Evolutionary conservation across 306 rosid genomes (phyloP).

Genomic region (Fragaria ananassa): DNA sequence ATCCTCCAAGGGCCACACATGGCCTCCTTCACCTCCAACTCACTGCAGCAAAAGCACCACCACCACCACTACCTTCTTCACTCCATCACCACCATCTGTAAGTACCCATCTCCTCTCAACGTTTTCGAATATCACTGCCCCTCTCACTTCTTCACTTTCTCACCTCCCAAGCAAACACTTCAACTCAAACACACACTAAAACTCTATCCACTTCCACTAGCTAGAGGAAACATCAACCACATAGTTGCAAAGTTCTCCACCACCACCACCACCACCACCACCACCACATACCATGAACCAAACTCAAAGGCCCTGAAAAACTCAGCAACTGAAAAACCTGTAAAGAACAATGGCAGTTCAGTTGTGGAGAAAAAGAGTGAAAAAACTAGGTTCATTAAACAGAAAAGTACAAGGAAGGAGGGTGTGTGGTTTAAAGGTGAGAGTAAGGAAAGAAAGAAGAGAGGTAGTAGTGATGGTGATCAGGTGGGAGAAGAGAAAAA

Average conservation of each 20-base stretch:
- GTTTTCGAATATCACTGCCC: slow-evolving; percentile 18
- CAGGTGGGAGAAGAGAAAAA: slow-evolving; percentile 31
- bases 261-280: not conserved
- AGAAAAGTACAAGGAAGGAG: slow-evolving; percentile 28
- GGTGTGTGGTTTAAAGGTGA: slow-evolving; percentile 20
- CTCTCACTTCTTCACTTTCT: slow-evolving; percentile 29
- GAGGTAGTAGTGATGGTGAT: slow-evolving; percentile 18
- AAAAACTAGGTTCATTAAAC: slow-evolving; percentile 22
- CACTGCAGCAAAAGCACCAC: slow-evolving; percentile 39
- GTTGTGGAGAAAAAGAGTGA: slow-evolving; percentile 30
- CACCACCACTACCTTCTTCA: slow-evolving; percentile 23
- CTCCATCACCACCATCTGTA: slow-evolving; percentile 34
- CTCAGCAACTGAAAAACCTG: slow-evolving; percentile 27
- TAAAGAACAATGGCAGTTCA: slow-evolving; percentile 35
- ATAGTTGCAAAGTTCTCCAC: slow-evolving; percentile 29
- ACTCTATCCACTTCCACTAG: slow-evolving; percentile 23
- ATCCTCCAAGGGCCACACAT: slow-evolving; percentile 52
- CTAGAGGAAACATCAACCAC: slow-evolving; percentile 19
- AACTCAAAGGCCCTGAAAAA: slow-evolving; percentile 19
- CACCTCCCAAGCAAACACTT: slow-evolving; percentile 30
- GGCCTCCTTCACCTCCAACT: slow-evolving; percentile 46
- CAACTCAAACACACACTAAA: slow-evolving; percentile 14
- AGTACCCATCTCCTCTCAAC: slow-evolving; percentile 30
- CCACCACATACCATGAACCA: slow-evolving; percentile 26
- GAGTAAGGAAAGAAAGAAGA: slow-evolving; percentile 21